Base-by-base conservation (phyloP, 768 basidiomycete genomes). In the Leccinellum luteum region DNA sequence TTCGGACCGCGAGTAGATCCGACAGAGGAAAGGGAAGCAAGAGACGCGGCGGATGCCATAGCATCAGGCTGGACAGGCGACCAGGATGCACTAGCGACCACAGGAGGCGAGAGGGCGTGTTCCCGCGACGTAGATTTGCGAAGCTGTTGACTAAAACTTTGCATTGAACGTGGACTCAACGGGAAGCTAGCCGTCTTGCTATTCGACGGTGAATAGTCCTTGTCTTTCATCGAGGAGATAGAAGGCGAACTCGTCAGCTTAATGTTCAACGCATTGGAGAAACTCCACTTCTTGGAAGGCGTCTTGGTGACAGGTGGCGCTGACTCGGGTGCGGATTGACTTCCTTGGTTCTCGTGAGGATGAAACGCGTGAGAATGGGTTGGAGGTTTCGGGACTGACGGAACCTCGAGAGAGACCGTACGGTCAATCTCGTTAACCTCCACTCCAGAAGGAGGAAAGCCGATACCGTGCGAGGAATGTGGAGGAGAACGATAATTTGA, bases 241-340 rank as follows among this genome's bases (percentile, higher is more conserved):
- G 85, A 85, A 50, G 87, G 85, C 27, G 85, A 87, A 57, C 81
- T 81, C 14, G 85, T 81, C 51, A 91, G 73, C 68, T 83, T 90
- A 70, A 90, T 81, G 62, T 89, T 91, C 4, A 94, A 75, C 23
- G 89, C 90, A 60, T 82, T 88, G n/a, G 90, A 89, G 71, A 95
- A 90, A 69, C 92, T 94, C 93, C 93, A 95, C 73, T 95, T 95
- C 81, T 94, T 94, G n/a, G 90, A 92, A 32, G 92, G 92, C 3
- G 90, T 89, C 75, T 90, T 90, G 52, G 80, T 76, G 44, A 80
- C 75, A 15, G 75, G 66, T 41, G 85, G 78, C 14, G 66, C 62
- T 55, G 79, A 73, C 56, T 83, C 80, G 30, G 77, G 71, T 53
- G 75, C 63, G 69, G 74, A 61, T 56, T 67, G 70, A 74, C 77